These are phyloP conservation scores for Phytophthora nicotianae DNA, from an alignment of 352 stramenopile species.

Conservation along the genomic window DNA sequence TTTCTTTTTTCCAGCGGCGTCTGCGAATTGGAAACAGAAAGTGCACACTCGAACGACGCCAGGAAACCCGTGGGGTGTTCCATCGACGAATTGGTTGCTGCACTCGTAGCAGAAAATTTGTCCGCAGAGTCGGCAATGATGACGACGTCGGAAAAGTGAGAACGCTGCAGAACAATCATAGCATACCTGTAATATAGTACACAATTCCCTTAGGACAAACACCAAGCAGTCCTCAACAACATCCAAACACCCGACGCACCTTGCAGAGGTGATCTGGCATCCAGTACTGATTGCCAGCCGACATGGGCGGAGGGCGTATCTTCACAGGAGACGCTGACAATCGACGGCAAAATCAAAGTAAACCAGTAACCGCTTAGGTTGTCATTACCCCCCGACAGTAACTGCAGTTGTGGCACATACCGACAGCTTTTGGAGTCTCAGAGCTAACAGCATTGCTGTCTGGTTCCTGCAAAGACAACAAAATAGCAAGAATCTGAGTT, in stretches of 20 bases:
- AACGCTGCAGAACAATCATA: conserved; percentile 82
- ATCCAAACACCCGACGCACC: conserved; percentile 31
- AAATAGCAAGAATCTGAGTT: conserved; percentile 5
- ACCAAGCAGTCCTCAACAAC: background rate
- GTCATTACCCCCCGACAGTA: background rate
- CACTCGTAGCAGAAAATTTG: conserved; percentile 89
- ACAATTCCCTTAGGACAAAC: background rate
- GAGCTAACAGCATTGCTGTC: conserved; percentile 4
- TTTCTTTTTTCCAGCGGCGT: conserved; percentile 45
- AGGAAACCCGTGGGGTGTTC: conserved; percentile 54
- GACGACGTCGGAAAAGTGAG: conserved; percentile 82
- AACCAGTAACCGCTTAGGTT: conserved; percentile 8
- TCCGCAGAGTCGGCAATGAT: conserved; percentile 87
- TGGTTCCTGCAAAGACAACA: conserved; percentile 16
- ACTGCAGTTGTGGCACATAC: conserved; percentile 9
- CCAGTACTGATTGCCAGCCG: conserved; percentile 72
- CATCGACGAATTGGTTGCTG: conserved; percentile 81
- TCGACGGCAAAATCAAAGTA: background rate
- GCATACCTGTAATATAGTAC: conserved; percentile 54
- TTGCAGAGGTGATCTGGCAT: conserved; percentile 89
- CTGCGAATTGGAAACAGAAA: conserved; percentile 66
- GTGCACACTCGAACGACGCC: conserved; percentile 77
- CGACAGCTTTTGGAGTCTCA: conserved; percentile 9
- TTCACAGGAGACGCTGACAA: conserved; percentile 34
- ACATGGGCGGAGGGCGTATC: conserved; percentile 41